phyloP scores from a whole-genome alignment of 116 monocot genomes.

The Cymodocea nodosa region DNA sequence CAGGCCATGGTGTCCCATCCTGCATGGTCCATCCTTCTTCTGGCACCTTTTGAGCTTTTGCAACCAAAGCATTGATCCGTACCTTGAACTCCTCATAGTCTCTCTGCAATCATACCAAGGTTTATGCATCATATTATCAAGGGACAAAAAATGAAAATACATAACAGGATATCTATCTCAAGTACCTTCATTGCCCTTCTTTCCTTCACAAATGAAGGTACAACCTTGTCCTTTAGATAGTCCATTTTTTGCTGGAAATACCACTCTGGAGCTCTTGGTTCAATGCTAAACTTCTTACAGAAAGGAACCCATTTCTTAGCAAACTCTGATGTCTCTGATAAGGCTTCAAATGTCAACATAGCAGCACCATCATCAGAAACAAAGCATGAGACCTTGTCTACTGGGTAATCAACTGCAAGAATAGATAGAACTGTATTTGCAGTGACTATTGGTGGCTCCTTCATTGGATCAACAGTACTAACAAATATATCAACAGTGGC shows the following conservation, averaged over 20 bases:
- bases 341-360: conserved; percentile 83
- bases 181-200: conserved; percentile 93
- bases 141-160: background rate
- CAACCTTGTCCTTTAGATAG: conserved; percentile 82
- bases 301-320: conserved; percentile 96
- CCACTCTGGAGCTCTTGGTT: conserved; percentile 84
- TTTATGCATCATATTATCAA: too few relatives aligned
- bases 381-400: conserved; percentile 14
- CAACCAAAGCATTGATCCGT: conserved; percentile 81
- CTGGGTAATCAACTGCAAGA: conserved; percentile 80
- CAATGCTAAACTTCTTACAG: conserved; percentile 79
- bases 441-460: conserved; percentile 94
- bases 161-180: background rate
- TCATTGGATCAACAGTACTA: conserved; percentile 89
- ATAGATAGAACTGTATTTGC: conserved; percentile 94
- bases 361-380: conserved; percentile 50
- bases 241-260: conserved; percentile 93
- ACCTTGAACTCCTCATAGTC: conserved; percentile 94
- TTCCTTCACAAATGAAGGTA: conserved; percentile 75
- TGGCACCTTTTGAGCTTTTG: conserved; percentile 85
- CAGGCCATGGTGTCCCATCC: conserved; percentile 93
- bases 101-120: conserved; percentile 30
- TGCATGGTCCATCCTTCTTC: conserved; percentile 99
- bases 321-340: conserved; percentile 92
- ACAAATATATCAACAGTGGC: conserved; percentile 70